Base-by-base conservation (phyloP, 306 rosid genomes). In the Calophaca sinica region DNA sequence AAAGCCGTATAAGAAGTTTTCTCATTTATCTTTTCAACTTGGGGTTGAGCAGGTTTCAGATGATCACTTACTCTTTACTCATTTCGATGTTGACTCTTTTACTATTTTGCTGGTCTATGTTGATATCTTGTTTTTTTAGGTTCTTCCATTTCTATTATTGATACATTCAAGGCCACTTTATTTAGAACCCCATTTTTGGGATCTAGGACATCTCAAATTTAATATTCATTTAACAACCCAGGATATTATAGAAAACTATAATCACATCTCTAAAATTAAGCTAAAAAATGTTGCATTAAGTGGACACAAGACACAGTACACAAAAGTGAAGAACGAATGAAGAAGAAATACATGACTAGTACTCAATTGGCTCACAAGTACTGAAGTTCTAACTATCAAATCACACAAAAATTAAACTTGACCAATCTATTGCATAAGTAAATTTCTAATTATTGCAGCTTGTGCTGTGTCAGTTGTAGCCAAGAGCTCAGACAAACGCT, bases 391-490 rank as follows among this genome's bases (percentile, higher is more conserved):
- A 74, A 74, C 32, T 73, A 66, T 4, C 2, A 29, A 57, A 29
- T 26, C 10, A 14, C 9, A 48, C 0, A 31, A 68, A 28, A 68
- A 35, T 5, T 4, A 63, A 64, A 63, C 52, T 8, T 38, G n/a
- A 38, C 0, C 0, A 26, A 59, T 78, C 78, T 89, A 93, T 82
- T 90, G 90, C 87, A 73, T 68, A 35, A 93, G 92, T 71, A 93
- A 86, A 48, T 81, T 93, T 83, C 98, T 89, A 78, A 93, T 93
- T 5, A 93, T 84, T 15, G 91, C 98, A 70, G 98, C 98, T 81
- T 93, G 98, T 66, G 96, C 98, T 15, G 87, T 79, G 81, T 93
- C 98, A 5, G 90, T 85, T 9, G 96, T 87, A 3, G 88, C 93
- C 84, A 93, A 79, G 2, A 93, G 84, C 90, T 88, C 93, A 12